phyloP scores from a whole-genome alignment of 2,329 filamentous ascomycete species.

The Fusarium verrucosum region DNA sequence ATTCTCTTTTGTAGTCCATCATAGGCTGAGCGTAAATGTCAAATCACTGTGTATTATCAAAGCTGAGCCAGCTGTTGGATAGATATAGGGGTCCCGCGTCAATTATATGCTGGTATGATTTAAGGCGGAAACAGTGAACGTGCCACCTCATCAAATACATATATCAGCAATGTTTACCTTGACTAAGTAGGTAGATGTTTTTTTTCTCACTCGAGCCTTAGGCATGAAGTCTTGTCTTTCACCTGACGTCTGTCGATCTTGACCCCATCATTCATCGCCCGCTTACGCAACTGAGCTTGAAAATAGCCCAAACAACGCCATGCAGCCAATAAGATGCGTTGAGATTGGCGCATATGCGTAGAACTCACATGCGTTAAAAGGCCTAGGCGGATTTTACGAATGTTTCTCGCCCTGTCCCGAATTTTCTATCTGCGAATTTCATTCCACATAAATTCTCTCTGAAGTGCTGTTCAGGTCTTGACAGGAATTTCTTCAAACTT shows the following conservation, averaged over 20 bases:
- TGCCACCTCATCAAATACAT: too few species aligned
- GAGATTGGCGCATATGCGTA: neutral
- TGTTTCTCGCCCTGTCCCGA: fast-evolving
- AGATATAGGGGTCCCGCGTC: too few species aligned
- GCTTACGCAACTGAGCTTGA: neutral
- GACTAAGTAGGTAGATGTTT: too few species aligned
- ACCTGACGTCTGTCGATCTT: neutral
- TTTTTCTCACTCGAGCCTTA: too few species aligned
- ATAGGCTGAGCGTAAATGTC: too few species aligned
- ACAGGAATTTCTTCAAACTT: too few species aligned
- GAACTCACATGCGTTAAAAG: neutral
- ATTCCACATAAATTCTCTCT: neutral
- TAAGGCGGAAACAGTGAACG: too few species aligned
- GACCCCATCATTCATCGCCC: neutral
- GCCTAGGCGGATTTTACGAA: neutral
- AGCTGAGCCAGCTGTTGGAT: too few species aligned
- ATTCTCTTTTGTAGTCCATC: neutral
- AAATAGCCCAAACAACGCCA: neutral
- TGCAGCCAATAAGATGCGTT: neutral
- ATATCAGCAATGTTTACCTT: too few species aligned
- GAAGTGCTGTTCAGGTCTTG: fast-evolving
- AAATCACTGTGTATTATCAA: too few species aligned
- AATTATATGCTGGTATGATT: too few species aligned
- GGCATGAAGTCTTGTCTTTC: too few species aligned
- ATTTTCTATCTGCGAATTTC: neutral